Percentiles rank a stretch among this genome's conserved stretches.
Evolutionary conservation across 2,329 filamentous ascomycete genomes (phyloP).

Genomic region (Penicillium brasilianum): DNA sequence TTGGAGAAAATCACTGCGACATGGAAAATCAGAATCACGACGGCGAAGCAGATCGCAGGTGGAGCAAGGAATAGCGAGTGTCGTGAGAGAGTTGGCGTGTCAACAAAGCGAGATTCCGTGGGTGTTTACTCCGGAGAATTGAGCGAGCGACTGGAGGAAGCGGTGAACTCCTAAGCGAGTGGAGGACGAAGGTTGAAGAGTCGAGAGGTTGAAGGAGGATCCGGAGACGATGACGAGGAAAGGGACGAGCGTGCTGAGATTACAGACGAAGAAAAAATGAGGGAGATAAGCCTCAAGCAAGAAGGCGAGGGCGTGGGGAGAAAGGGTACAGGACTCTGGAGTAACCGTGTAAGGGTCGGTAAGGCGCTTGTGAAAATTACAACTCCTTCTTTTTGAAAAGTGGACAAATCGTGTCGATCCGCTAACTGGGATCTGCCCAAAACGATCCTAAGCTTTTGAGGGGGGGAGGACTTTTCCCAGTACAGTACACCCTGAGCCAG

Average conservation of each 20-base stretch:
- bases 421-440: conserved; percentile 7
- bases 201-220: neutral
- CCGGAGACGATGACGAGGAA: neutral
- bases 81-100: conserved; percentile 7
- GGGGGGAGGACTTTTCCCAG: neutral
- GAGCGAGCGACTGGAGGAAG: conserved; percentile 26
- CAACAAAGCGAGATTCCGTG: conserved; percentile 17
- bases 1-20: neutral
- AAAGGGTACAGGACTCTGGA: neutral
- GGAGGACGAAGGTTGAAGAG: neutral
- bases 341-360: neutral
- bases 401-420: conserved; percentile 14
- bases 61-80: conserved; percentile 4
- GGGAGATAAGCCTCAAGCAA: conserved; percentile 7
- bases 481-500: neutral
- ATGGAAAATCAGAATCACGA: neutral
- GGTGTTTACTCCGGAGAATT: conserved; percentile 20
- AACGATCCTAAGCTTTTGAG: conserved; percentile 6
- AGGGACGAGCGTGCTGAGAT: neutral
- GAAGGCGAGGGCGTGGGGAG: conserved; percentile 12
- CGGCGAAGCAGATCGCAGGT: neutral
- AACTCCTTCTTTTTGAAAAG: neutral
- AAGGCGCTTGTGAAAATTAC: conserved; percentile 10
- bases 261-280: conserved; percentile 11
- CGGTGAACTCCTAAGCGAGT: conserved; percentile 4